These are phyloP conservation scores for Porpolomopsis calyptriformis DNA, from an alignment of 768 basidiomycete genomes.

Conservation along the genomic window DNA sequence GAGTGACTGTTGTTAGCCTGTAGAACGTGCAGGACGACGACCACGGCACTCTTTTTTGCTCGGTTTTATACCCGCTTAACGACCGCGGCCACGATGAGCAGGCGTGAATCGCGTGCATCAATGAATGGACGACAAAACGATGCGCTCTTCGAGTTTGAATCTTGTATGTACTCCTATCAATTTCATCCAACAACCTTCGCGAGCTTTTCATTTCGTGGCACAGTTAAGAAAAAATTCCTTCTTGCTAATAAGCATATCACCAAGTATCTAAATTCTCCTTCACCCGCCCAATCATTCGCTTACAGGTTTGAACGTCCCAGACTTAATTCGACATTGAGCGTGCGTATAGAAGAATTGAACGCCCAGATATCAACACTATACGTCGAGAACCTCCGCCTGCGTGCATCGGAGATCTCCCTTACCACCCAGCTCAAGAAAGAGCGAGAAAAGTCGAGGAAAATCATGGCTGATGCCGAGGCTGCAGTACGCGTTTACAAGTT, in stretches of 20 bases:
- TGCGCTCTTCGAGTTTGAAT: slow-evolving; percentile 76
- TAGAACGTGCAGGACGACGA: slow-evolving; percentile 6
- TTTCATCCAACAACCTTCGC: slow-evolving; percentile 7
- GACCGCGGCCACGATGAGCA: slow-evolving; percentile 36
- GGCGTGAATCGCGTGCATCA: slow-evolving; percentile 55
- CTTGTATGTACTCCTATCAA: slow-evolving; percentile 43
- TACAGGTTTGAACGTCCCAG: slow-evolving; percentile 25
- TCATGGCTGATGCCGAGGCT: slow-evolving; percentile 63
- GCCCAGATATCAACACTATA: slow-evolving; percentile 73
- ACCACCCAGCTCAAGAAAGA: slow-evolving; percentile 70
- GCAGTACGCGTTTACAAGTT: slow-evolving; percentile 40
- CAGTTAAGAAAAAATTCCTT: slow-evolving; percentile 89
- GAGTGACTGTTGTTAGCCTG: neutral
- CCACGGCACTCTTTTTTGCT: slow-evolving; percentile 1
- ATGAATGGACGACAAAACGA: slow-evolving; percentile 62
- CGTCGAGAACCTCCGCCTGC: slow-evolving; percentile 72
- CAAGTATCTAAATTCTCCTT: slow-evolving; percentile 42
- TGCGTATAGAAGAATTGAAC: slow-evolving; percentile 77
- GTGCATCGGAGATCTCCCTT: slow-evolving; percentile 71
- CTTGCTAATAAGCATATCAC: slow-evolving; percentile 89
- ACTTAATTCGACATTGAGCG: slow-evolving; percentile 76
- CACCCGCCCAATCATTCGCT: neutral
- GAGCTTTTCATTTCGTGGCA: slow-evolving; percentile 24
- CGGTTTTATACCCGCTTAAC: slow-evolving; percentile 8
- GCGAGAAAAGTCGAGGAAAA: slow-evolving; percentile 60